These are phyloP conservation scores for Pseudoneurospora amorphoporcata DNA, from an alignment of 495 filamentous ascomycete species.

Conservation along the genomic window DNA sequence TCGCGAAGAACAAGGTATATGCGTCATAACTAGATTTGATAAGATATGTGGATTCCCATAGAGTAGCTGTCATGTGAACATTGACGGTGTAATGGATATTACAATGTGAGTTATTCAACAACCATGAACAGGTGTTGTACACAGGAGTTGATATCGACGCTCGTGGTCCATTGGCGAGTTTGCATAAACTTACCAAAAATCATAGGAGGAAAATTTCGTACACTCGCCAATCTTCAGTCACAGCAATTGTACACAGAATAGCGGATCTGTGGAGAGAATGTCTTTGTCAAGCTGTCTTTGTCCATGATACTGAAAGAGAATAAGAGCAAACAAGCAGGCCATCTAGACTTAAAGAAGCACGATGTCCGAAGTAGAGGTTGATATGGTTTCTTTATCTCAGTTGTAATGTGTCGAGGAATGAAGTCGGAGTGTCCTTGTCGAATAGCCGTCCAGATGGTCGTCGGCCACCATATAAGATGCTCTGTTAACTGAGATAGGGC, in stretches of 20 bases:
- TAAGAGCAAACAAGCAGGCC: not conserved
- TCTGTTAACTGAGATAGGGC: accelerated
- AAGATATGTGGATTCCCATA: not conserved
- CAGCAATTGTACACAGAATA: not conserved
- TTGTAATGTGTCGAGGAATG: not conserved
- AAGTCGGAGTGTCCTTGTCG: not conserved
- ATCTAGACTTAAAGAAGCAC: accelerated
- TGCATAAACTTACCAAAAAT: not conserved
- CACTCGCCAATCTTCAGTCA: not conserved
- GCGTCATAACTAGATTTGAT: not conserved
- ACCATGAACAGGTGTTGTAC: not conserved
- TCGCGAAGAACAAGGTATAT: not conserved
- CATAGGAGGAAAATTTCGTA: not conserved
- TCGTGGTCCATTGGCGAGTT: not conserved
- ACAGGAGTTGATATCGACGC: not conserved
- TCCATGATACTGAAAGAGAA: not conserved
- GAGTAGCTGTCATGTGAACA: not conserved
- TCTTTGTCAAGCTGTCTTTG: not conserved
- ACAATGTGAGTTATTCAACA: not conserved
- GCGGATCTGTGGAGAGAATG: not conserved
- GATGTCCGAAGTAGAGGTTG: not conserved
- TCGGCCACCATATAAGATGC: not conserved
- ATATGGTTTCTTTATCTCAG: not conserved
- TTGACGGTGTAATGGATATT: not conserved
- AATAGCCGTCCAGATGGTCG: not conserved